phyloP scores from a whole-genome alignment of 2,329 filamentous ascomycete genomes.

The Colletotrichum abscissum region DNA sequence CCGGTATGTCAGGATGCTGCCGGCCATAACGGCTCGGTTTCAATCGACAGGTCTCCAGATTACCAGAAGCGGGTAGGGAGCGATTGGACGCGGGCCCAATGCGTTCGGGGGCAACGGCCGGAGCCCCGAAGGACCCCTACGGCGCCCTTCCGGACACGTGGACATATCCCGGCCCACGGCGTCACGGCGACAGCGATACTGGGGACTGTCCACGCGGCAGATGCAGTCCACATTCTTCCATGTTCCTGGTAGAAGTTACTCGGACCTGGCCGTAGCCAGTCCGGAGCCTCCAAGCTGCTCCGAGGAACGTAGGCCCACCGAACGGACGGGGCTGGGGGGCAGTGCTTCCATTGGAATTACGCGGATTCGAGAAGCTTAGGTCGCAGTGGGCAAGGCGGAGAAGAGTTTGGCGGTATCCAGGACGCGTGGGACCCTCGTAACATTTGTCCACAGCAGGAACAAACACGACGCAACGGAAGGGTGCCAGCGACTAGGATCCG shows the following conservation, averaged over 20 bases:
- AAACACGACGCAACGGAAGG: not conserved
- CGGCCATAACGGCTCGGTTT: not conserved
- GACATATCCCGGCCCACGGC: not conserved
- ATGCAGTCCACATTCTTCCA: slow-evolving; percentile 2
- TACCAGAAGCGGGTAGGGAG: not conserved
- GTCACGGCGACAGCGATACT: slow-evolving; percentile 9
- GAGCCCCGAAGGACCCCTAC: not conserved
- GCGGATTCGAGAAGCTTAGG: not conserved
- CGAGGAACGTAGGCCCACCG: slow-evolving; percentile 3
- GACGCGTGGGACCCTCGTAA: not conserved
- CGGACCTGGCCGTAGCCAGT: slow-evolving; percentile 28
- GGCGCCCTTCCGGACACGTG: not conserved
- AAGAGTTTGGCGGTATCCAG: not conserved
- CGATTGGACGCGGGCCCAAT: not conserved
- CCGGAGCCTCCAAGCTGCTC: slow-evolving; percentile 7
- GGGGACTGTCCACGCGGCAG: slow-evolving; percentile 17
- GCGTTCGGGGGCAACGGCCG: not conserved
- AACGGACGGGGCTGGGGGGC: slow-evolving; percentile 5
- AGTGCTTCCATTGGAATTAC: slow-evolving; percentile 7
- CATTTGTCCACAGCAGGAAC: not conserved
- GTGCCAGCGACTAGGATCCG: not conserved
- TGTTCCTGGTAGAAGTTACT: not conserved
- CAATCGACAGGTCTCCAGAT: not conserved
- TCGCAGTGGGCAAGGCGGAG: not conserved
- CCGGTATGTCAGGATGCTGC: not conserved